Percentiles rank a stretch among this genome's conserved stretches.
phyloP scores from a whole-genome alignment of 192 early-diverging fungal species.

The Coemansia sp. region DNA sequence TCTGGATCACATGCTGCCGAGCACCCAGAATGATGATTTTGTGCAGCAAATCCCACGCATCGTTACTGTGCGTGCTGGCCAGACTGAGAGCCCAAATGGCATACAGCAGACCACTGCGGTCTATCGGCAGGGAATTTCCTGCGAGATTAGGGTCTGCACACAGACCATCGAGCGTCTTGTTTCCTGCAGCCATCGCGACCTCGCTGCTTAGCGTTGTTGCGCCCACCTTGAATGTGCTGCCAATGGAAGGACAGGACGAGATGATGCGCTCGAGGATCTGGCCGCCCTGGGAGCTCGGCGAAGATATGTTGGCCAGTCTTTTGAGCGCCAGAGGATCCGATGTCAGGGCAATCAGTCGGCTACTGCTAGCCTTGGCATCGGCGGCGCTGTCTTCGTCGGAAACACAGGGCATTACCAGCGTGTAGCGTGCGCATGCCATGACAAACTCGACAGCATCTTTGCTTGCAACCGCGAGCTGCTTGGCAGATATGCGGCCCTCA shows the following conservation, averaged over 20 bases:
- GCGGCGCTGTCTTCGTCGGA: not conserved
- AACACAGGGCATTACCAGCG: conserved; percentile 16
- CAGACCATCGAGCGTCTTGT: conserved; percentile 16
- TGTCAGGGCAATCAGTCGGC: conserved; percentile 12
- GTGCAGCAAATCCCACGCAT: conserved; percentile 19
- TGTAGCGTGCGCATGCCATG: conserved; percentile 32
- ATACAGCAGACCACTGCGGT: conserved; percentile 15
- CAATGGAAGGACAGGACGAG: conserved; percentile 13
- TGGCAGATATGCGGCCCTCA: conserved; percentile 11
- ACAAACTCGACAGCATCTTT: conserved; percentile 40
- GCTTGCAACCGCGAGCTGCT: conserved; percentile 21
- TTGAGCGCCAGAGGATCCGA: conserved; percentile 22
- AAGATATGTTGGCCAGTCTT: conserved; percentile 37
- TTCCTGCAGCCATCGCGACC: conserved; percentile 3
- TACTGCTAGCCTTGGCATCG: conserved; percentile 1
- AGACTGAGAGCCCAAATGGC: conserved; percentile 46
- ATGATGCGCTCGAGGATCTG: conserved; percentile 38
- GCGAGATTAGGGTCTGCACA: conserved; percentile 2
- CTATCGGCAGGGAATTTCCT: conserved; percentile 9
- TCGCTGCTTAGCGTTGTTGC: conserved; percentile 2
- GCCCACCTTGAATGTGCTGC: conserved; percentile 22
- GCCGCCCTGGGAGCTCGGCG: conserved; percentile 34
- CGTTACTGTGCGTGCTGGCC: conserved; percentile 16
- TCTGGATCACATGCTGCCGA: conserved; percentile 31
- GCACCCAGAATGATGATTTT: conserved; percentile 26